Evolutionary conservation across 2,329 filamentous ascomycete species (phyloP).

Genomic region (Fusarium sp.): DNA sequence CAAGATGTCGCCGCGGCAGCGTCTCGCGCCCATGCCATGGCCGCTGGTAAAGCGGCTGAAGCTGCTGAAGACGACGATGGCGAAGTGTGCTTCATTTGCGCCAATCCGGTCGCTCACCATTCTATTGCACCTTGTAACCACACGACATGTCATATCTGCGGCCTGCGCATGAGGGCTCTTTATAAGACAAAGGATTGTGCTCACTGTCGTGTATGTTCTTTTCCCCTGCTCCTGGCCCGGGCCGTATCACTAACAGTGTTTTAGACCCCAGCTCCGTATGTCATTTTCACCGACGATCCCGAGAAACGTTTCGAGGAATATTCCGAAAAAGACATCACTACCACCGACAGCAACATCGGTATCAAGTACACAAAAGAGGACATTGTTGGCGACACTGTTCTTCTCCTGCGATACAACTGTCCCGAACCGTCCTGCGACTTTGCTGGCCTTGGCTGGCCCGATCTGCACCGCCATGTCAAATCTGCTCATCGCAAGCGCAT

Average conservation of each 20-base stretch:
- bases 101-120: constrained; percentile 87
- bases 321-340: constrained; percentile 76
- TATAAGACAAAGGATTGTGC: constrained; percentile 98
- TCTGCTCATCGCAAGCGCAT: constrained; percentile 86
- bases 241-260: constrained; percentile 36
- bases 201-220: constrained; percentile 83
- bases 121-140: constrained; percentile 96
- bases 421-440: constrained; percentile 84
- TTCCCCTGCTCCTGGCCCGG: neutral
- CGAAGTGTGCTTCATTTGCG: constrained; percentile 98
- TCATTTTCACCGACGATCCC: constrained; percentile 91
- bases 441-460: constrained; percentile 76
- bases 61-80: constrained; percentile 67
- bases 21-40: constrained; percentile 55
- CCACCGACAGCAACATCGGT: constrained; percentile 85
- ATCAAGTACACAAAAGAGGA: constrained; percentile 91
- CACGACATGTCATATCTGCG: constrained; percentile 95
- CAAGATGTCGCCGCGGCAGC: constrained; percentile 50
- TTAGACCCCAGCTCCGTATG: constrained; percentile 77
- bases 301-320: constrained; percentile 91
- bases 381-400: constrained; percentile 89
- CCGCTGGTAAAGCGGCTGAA: constrained; percentile 41
- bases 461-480: constrained; percentile 80
- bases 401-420: constrained; percentile 94
- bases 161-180: constrained; percentile 87